These are phyloP conservation scores for Rhodotorula graminis DNA, from an alignment of 768 basidiomycete genomes.

Conservation along the genomic window DNA sequence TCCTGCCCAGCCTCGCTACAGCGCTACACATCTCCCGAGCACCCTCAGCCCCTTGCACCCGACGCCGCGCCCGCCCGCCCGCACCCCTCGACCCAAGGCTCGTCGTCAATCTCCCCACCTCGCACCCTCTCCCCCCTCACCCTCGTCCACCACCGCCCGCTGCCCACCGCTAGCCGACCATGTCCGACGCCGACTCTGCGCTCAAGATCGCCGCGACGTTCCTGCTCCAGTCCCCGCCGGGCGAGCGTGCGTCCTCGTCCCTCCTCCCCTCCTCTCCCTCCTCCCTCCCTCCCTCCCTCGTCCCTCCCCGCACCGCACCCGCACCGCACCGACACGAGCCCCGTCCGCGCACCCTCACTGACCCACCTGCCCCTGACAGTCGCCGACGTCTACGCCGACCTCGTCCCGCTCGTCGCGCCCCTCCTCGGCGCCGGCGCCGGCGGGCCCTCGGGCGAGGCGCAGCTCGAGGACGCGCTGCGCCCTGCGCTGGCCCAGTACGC, in stretches of 20 bases:
- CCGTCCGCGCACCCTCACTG: not conserved
- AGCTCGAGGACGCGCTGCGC: constrained; percentile 69
- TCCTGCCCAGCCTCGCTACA: no score
- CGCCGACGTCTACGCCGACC: constrained; percentile 53
- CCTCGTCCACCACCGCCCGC: not conserved
- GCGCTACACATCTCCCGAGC: not conserved
- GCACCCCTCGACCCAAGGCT: not conserved
- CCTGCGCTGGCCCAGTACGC: constrained; percentile 81
- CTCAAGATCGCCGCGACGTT: constrained; percentile 8
- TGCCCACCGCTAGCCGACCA: not conserved
- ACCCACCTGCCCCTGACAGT: not conserved
- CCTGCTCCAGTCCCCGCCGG: constrained; percentile 34
- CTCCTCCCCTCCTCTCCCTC: not conserved
- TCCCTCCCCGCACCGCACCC: no score
- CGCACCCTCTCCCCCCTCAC: not conserved
- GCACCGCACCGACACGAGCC: no score
- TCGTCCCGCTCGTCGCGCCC: constrained; percentile 55
- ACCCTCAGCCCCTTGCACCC: not conserved
- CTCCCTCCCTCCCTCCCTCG: not conserved
- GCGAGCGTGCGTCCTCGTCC: constrained; percentile 13
- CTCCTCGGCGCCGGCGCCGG: constrained; percentile 68
- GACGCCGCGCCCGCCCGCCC: not conserved
- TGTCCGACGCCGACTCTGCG: not conserved
- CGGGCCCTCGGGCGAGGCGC: constrained; percentile 82
- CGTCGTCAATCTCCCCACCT: constrained; percentile 4